phyloP scores from a whole-genome alignment of 345 rosid species.

The Pugionium dolabratum region DNA sequence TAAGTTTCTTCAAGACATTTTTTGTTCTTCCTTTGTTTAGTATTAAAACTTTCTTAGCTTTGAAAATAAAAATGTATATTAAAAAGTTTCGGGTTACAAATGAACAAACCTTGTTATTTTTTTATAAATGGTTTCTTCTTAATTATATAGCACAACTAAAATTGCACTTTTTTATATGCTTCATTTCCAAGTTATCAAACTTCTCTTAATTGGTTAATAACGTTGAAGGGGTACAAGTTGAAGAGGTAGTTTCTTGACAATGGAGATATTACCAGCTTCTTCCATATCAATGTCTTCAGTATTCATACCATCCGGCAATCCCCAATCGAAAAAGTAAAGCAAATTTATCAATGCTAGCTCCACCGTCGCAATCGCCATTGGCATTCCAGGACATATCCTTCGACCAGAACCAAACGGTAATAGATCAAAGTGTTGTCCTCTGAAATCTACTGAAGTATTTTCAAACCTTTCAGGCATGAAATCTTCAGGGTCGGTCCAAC shows the following conservation, averaged over 20 bases:
- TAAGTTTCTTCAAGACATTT: too few relatives aligned
- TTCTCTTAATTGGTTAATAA: neutral
- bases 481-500: slow-evolving; percentile 51
- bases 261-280: slow-evolving; percentile 23
- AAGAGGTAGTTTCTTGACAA: slow-evolving; percentile 41
- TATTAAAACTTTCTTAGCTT: too few relatives aligned
- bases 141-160: neutral
- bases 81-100: too few relatives aligned
- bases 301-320: slow-evolving; percentile 28
- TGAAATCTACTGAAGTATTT: slow-evolving; percentile 41
- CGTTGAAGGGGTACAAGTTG: slow-evolving; percentile 27
- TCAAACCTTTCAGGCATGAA: slow-evolving; percentile 56
- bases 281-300: slow-evolving; percentile 36
- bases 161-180: neutral
- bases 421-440: slow-evolving; percentile 47
- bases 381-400: slow-evolving; percentile 53
- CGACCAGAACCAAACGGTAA: slow-evolving; percentile 60
- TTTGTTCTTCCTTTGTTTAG: too few relatives aligned
- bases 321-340: slow-evolving; percentile 40
- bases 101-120: too few relatives aligned
- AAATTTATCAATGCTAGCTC: slow-evolving; percentile 30
- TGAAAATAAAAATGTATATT: too few relatives aligned
- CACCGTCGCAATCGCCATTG: slow-evolving; percentile 28
- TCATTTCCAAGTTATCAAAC: neutral
- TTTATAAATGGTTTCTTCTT: neutral